Percentiles rank a stretch among this genome's conserved stretches.
Conservation (phyloP, 768 basidiomycete species). For the Kwoniella pini region DNA sequence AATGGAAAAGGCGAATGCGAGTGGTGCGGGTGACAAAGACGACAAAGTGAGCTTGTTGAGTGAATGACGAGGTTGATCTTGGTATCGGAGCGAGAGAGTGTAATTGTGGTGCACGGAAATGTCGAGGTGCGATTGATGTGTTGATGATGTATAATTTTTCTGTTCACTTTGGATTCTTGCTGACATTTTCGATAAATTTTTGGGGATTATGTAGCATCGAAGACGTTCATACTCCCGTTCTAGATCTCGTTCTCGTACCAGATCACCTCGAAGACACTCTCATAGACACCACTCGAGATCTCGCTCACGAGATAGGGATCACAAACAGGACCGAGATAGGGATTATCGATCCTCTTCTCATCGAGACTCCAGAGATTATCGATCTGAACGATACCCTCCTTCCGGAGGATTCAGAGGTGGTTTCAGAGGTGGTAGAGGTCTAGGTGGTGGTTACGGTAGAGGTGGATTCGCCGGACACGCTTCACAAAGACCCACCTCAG, state of each 20-base stretch:
- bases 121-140: constrained; percentile 12
- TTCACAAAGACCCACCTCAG: neutral
- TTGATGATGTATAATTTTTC: constrained; percentile 1
- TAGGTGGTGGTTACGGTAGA: constrained; percentile 7
- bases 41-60: neutral
- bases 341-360: constrained; percentile 55
- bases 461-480: neutral
- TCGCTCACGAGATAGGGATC: constrained; percentile 59
- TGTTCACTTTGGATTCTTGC: neutral
- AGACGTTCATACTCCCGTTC: constrained; percentile 61
- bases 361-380: constrained; percentile 1
- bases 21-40: neutral
- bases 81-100: neutral
- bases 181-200: too few relatives aligned
- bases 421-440: constrained; percentile 13
- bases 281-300: constrained; percentile 55
- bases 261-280: constrained; percentile 33
- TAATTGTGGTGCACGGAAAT: neutral
- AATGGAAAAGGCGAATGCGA: neutral
- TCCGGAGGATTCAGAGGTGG: constrained; percentile 7
- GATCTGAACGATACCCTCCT: constrained; percentile 2
- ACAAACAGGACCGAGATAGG: constrained; percentile 22
- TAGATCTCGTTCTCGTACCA: constrained; percentile 54
- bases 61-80: neutral
- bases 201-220: constrained; percentile 24